phyloP scores from a whole-genome alignment of 75 land plant genomes.

The Picea glauca region DNA sequence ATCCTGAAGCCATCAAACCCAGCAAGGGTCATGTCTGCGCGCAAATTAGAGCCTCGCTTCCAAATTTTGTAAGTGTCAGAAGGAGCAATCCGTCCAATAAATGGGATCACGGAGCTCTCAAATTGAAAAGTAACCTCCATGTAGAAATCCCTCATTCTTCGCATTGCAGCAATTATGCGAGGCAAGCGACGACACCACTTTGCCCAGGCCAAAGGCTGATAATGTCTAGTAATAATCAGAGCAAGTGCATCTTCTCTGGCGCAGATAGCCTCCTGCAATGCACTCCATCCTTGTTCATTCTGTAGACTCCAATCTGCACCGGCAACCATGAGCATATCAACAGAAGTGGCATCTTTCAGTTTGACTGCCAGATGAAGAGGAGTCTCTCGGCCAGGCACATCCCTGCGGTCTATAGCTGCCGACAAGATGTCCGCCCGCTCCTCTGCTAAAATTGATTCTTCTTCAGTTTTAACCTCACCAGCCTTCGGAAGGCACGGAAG shows the following conservation, averaged over 20 bases:
- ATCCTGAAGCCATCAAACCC: constrained; percentile 29
- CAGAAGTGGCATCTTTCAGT: constrained; percentile 26
- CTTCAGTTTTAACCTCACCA: constrained; percentile 39
- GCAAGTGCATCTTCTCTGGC: constrained; percentile 26
- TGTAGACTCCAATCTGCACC: constrained; percentile 46
- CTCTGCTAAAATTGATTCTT: constrained; percentile 41
- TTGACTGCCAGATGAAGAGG: constrained; percentile 33
- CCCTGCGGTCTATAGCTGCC: constrained; percentile 30
- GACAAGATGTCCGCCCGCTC: constrained; percentile 20
- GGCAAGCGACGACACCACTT: constrained; percentile 35
- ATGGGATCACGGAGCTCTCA: constrained; percentile 53
- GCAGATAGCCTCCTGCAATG: constrained; percentile 40
- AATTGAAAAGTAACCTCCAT: constrained; percentile 46
- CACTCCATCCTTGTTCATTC: constrained; percentile 42
- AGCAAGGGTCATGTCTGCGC: constrained; percentile 43
- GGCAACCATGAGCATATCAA: constrained; percentile 37
- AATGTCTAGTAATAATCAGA: constrained; percentile 44
- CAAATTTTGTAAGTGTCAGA: constrained; percentile 42
- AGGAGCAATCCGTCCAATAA: constrained; percentile 35
- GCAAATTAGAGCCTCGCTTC: constrained; percentile 35
- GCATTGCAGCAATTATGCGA: constrained; percentile 25
- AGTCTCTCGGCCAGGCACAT: constrained; percentile 36
- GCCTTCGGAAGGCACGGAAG: constrained; percentile 41
- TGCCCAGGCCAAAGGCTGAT: constrained; percentile 37
- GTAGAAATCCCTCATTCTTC: constrained; percentile 40